Conservation (phyloP, 257 asterid species). For the Penstemon newberryi region DNA sequence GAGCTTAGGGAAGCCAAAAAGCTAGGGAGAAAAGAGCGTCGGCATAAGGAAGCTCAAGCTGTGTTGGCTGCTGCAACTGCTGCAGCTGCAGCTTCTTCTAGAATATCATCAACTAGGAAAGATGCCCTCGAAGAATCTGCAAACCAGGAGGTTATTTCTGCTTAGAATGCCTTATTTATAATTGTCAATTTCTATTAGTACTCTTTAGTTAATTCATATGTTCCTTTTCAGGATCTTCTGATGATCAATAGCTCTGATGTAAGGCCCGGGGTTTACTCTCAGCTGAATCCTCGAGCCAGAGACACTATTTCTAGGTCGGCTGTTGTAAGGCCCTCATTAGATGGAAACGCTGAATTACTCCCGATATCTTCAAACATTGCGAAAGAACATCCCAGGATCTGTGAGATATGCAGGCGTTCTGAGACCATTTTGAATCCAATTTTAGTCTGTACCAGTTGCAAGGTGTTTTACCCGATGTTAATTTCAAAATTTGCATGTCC, state of each 20-base stretch:
- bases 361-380: conserved; percentile 52
- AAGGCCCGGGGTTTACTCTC: conserved; percentile 48
- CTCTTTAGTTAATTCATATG: neutral
- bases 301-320: conserved; percentile 61
- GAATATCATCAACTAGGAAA: conserved; percentile 80
- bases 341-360: conserved; percentile 45
- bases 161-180: conserved; percentile 16
- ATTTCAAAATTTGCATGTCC: conserved; percentile 18
- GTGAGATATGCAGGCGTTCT: conserved; percentile 81
- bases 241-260: conserved; percentile 47
- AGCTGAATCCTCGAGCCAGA: conserved; percentile 60
- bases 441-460: conserved; percentile 89
- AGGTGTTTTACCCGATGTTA: conserved; percentile 45
- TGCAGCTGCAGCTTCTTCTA: conserved; percentile 95
- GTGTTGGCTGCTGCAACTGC: conserved; percentile 98
- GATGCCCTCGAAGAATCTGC: conserved; percentile 70
- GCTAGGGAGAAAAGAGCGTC: conserved; percentile 91
- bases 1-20: conserved; percentile 88
- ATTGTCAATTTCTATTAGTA: neutral
- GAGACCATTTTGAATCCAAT: conserved; percentile 83
- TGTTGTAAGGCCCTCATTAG: conserved; percentile 49
- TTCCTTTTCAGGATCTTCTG: conserved; percentile 46
- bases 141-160: conserved; percentile 55
- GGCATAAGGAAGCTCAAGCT: conserved; percentile 96
- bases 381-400: conserved; percentile 68